These are phyloP conservation scores for Gracilaria vermiculophylla DNA, from an alignment of 23 red algal species.

Conservation along the genomic window DNA sequence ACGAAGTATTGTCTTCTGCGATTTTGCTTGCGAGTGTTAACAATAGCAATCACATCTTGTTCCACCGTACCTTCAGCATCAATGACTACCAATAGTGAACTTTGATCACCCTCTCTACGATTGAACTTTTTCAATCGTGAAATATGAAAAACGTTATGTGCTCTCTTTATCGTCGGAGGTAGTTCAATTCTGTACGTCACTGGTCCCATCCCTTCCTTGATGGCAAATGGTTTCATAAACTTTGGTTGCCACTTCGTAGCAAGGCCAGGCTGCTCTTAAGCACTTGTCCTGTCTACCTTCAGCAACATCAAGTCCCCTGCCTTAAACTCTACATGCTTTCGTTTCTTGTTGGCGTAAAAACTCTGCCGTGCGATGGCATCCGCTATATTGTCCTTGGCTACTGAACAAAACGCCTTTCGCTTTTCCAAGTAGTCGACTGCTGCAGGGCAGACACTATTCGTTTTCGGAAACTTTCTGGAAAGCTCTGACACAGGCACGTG, in stretches of 20 bases:
- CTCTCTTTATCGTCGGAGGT: no score
- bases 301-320: constrained; percentile 6
- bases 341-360: constrained; percentile 16
- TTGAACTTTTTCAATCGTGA: background rate
- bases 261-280: no score
- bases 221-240: constrained; percentile 5
- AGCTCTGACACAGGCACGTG: background rate
- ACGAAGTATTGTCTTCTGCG: constrained; percentile 23
- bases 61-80: constrained; percentile 53
- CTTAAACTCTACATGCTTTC: constrained; percentile 8
- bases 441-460: no score
- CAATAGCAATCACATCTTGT: constrained; percentile 18
- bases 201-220: constrained; percentile 19
- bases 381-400: constrained; percentile 15
- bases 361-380: background rate
- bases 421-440: background rate
- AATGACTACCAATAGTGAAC: constrained; percentile 6
- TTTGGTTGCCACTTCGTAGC: constrained; percentile 34
- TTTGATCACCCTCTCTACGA: background rate
- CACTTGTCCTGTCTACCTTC: background rate
- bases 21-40: background rate
- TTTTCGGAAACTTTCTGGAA: background rate
- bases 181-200: constrained; percentile 31
- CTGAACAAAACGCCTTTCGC: no score
- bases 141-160: constrained; percentile 43